Percentiles rank a stretch among this genome's conserved stretches.
phyloP scores from a whole-genome alignment of 2,329 filamentous ascomycete species.

The Albophoma yamanashiensis region DNA sequence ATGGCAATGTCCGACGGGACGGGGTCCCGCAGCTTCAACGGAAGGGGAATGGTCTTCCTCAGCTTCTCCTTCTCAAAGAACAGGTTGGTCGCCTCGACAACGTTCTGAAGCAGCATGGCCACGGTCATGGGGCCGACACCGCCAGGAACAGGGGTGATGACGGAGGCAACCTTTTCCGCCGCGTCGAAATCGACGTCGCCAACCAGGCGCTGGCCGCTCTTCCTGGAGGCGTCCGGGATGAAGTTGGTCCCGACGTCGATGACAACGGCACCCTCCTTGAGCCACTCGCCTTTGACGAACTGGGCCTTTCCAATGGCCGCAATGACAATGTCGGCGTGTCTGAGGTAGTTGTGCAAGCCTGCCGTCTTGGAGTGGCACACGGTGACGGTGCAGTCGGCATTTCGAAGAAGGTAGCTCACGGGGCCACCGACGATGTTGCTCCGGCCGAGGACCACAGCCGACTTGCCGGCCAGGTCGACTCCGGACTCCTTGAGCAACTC shows the following conservation, averaged over 20 bases:
- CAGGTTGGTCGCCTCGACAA: conserved; percentile 71
- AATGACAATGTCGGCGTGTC: conserved; percentile 78
- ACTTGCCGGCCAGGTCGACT: conserved; percentile 76
- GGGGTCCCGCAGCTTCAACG: conserved; percentile 65
- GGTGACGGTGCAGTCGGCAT: conserved; percentile 93
- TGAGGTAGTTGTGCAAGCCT: conserved; percentile 62
- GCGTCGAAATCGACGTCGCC: conserved; percentile 91
- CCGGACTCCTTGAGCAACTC: conserved; percentile 75
- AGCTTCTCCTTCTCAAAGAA: conserved; percentile 78
- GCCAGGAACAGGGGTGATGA: conserved; percentile 92
- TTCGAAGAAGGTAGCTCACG: conserved; percentile 89
- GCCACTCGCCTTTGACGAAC: conserved; percentile 90
- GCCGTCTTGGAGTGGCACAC: conserved; percentile 87
- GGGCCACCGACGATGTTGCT: conserved; percentile 98
- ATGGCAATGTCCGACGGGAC: conserved; percentile 96
- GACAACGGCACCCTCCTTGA: conserved; percentile 90
- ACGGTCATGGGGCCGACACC: conserved; percentile 99
- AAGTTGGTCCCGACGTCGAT: conserved; percentile 98
- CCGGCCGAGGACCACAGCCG: conserved; percentile 85
- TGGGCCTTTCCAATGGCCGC: conserved; percentile 81
- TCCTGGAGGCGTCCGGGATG: conserved; percentile 78
- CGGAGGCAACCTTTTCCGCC: conserved; percentile 74
- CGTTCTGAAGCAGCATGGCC: conserved; percentile 94
- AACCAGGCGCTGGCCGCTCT: conserved; percentile 84
- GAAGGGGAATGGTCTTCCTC: conserved; percentile 70